phyloP scores from a whole-genome alignment of 306 rosid genomes.

The Medicago arabica region DNA sequence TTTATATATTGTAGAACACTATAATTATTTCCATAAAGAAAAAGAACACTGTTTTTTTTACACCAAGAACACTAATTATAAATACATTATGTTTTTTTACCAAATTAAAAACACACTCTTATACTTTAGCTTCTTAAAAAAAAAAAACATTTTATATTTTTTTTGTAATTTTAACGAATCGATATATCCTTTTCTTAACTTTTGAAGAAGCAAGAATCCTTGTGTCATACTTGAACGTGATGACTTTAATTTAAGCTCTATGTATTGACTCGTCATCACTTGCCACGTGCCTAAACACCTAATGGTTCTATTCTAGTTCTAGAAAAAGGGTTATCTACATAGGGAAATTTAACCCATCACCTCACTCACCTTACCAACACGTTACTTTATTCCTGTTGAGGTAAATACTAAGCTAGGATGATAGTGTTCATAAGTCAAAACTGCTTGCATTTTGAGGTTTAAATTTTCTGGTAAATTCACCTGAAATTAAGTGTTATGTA shows the following conservation, averaged over 20 bases:
- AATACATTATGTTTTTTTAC: too few species aligned
- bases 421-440: not conserved
- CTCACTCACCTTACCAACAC: not conserved
- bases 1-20: too few species aligned
- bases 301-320: not conserved
- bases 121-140: too few species aligned
- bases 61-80: too few species aligned
- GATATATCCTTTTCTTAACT: not conserved
- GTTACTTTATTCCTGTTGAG: constrained; percentile 16
- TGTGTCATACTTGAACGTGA: constrained; percentile 21
- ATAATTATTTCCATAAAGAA: too few species aligned
- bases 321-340: not conserved
- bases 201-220: not conserved
- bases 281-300: not conserved
- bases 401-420: not conserved
- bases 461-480: too few species aligned
- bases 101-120: too few species aligned
- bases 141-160: not conserved
- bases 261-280: not conserved
- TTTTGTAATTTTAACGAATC: not conserved
- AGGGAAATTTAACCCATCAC: constrained; percentile 17
- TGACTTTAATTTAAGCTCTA: not conserved
- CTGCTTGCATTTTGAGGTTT: not conserved
- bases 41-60: too few species aligned
- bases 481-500: not conserved